A percentile compares a stretch with the other conserved stretches of the same genome.
Conservation (phyloP, 108 stramenopile genomes). For the Seminavis robusta region DNA sequence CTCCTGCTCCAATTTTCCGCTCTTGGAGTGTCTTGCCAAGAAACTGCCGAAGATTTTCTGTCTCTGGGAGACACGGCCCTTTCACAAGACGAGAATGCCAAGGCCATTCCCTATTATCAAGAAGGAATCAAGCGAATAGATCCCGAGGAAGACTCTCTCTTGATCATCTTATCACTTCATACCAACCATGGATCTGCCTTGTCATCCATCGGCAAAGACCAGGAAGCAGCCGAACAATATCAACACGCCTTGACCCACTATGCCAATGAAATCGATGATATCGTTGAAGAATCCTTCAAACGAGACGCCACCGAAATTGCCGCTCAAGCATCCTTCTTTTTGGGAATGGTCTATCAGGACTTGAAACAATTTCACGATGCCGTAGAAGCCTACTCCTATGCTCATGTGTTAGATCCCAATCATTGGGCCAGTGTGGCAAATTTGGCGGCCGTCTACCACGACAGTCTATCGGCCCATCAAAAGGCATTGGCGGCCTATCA, state of each 20-base stretch:
- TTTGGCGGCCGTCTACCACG: conserved; percentile 53
- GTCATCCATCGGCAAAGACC: conserved; percentile 25
- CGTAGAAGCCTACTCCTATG: conserved; percentile 40
- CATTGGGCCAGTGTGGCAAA: conserved; percentile 70
- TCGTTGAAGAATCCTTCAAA: conserved; percentile 11
- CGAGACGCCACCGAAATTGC: conserved; percentile 35
- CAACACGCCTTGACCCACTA: conserved; percentile 27
- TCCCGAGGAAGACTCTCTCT: conserved; percentile 15
- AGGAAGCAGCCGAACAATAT: conserved; percentile 21
- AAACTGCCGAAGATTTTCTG: neutral
- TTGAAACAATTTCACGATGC: conserved; percentile 12
- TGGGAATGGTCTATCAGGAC: conserved; percentile 72
- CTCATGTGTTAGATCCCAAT: conserved; percentile 50
- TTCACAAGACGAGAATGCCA: neutral
- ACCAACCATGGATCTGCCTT: conserved; percentile 50
- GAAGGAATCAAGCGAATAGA: conserved; percentile 15
- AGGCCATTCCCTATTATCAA: conserved; percentile 29
- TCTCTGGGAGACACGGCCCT: conserved; percentile 2
- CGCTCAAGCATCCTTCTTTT: conserved; percentile 47
- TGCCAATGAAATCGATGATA: conserved; percentile 16
- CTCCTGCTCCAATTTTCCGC: too few relatives aligned
- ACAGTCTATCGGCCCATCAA: conserved; percentile 39
- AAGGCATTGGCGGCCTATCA: conserved; percentile 68
- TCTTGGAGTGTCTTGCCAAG: too few relatives aligned
- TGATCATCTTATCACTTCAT: conserved; percentile 43